Base-by-base conservation (phyloP, 1,284 basidiomycete species). In the Sporisorium scitamineum region DNA sequence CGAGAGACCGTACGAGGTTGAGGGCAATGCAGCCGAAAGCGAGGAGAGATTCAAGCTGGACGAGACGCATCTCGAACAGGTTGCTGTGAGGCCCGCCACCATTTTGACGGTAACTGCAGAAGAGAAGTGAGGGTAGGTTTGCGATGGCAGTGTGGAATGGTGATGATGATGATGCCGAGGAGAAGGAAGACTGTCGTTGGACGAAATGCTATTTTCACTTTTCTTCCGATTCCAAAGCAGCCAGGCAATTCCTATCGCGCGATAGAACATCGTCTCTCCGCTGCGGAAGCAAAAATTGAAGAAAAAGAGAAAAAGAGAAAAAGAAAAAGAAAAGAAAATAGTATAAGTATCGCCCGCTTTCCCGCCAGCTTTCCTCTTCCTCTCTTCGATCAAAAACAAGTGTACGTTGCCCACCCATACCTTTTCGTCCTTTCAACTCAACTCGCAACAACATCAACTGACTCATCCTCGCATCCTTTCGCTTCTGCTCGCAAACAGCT, bases 351-450 rank as follows among this genome's bases (percentile, higher is more conserved):
- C 48, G 48, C 48, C 2, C 48, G 18, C 27, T n/a, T 16, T 29
- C 26, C 7, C n/a, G 18, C 7, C 51, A 31, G 31, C 42, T 6
- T n/a, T 20, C 5, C 34, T 48, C 48, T 54, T 76, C 65, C 60
- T 54, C 54, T 54, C 67, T 59, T 79, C 70, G 77, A 81, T 81
- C 80, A 81, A 81, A 81, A 81, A 69, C 77, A 76, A 81, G 80
- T 75, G 80, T 81, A 79, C 47, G 80, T 81, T 29, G 4, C 31
- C n/a, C 24, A 59, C 59, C 71, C 53, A 18, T 41, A 59, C 9
- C 48, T 56, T 59, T 16, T 22, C 9, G 9, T 5, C 31, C 18
- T 20, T 9, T 18, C 42, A 3, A 16, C 16, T 27, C 37, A 14
- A 31, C 13, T n/a, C 39, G 9, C 26, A 37, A 29, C 47, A 31